A percentile compares a stretch with the other conserved stretches of the same genome.
Evolutionary conservation across 371 early-diverging fungal genomes (phyloP).

Genomic region (Mortierella polycephala): DNA sequence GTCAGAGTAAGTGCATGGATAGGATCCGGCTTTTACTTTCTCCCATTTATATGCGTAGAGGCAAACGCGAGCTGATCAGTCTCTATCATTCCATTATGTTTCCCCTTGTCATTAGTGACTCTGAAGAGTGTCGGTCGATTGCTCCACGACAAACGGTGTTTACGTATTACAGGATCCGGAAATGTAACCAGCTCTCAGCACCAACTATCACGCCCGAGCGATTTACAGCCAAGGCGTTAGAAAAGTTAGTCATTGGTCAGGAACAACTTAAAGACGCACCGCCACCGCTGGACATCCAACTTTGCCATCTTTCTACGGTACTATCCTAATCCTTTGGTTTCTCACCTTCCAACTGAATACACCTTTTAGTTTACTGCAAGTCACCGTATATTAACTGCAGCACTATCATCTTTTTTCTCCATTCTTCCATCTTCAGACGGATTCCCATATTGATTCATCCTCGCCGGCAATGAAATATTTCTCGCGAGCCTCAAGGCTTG

Average conservation of each 20-base stretch:
- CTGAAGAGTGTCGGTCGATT: slow-evolving; percentile 57
- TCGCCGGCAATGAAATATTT: slow-evolving; percentile 70
- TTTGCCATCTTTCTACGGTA: slow-evolving; percentile 49
- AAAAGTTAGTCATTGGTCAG: slow-evolving; percentile 56
- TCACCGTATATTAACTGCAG: neutral
- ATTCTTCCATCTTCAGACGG: slow-evolving; percentile 48
- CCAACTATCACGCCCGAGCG: slow-evolving; percentile 58
- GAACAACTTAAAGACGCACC: slow-evolving; percentile 33
- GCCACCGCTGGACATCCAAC: slow-evolving; percentile 56
- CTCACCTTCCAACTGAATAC: too few species aligned
- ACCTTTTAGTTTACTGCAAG: too few species aligned
- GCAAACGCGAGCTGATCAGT: too few species aligned
- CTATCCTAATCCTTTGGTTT: too few species aligned
- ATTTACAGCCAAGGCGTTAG: slow-evolving; percentile 62
- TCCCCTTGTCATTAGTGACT: slow-evolving; percentile 17
- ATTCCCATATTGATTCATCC: slow-evolving; percentile 58
- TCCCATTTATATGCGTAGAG: too few species aligned
- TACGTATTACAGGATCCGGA: slow-evolving; percentile 69
- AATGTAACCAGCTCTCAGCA: slow-evolving; percentile 6
- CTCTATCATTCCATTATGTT: neutral
- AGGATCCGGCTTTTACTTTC: neutral
- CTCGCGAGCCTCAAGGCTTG: slow-evolving; percentile 74
- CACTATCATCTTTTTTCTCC: neutral
- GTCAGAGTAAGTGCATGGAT: slow-evolving; percentile 16
- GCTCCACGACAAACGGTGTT: slow-evolving; percentile 72